Evolutionary conservation across 352 stramenopile species (phyloP), one percentile per base, ranked within the genome.

Genomic region (Peronospora destructor): DNA sequence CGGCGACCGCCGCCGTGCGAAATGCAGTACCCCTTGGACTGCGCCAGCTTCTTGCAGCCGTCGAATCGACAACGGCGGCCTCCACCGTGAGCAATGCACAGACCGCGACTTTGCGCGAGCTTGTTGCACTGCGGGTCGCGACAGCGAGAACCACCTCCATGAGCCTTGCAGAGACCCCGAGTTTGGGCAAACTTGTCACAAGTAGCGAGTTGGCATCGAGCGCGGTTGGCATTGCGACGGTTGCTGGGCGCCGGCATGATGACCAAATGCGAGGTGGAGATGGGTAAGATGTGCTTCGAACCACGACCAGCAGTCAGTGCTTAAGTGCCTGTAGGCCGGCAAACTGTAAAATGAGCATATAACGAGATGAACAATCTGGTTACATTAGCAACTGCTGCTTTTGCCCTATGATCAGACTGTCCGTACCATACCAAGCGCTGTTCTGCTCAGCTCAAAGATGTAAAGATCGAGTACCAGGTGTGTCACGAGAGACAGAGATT

Each of bases 131-230:
- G 62, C 13, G 71, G 55, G 49, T 88, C 74, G 12, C 80, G 82
- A 52, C 84, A 95, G 7, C 78, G 78, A 41, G 72, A 87, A 43
- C 83, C 83, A 26, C 84, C 84, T 25, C 84, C 84, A 41, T 95
- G 84, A 11, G 84, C 83, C 50, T 92, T 92, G 59, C 81, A 92
- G 13, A 88, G 63, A 3, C 81, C 81, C 0, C 76, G 65, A 9
- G 81, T 90, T 64, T 92, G 81, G 4, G 78, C 82, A 66, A 90
- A 92, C 64, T 92, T 92, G 40, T 87, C 72, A 64, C 82, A 92
- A n/a, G 51, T 59, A 10, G 60, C 58, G 39, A 83, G 74, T 33
- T 89, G 77, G 52, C 82, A 92, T 30, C 80, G 73, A 26, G 81
- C 81, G 36, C 81, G 81, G 61, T 80, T 90, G 53, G 60, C 66